phyloP scores from a whole-genome alignment of 2,329 filamentous ascomycete species.

The Colletotrichum musae region DNA sequence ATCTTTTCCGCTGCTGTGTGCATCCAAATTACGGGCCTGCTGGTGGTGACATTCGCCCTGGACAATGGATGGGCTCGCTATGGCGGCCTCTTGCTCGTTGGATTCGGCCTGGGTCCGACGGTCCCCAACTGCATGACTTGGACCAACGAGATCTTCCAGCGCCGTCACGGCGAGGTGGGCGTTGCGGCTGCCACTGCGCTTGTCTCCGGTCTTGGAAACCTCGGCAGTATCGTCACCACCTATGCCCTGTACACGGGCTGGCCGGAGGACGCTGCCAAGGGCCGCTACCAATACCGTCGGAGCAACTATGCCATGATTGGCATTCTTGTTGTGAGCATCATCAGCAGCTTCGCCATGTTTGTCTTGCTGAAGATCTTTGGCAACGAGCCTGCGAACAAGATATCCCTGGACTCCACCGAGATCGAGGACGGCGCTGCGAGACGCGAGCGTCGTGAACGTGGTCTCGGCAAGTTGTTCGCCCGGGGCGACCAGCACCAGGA shows the following conservation, averaged over 20 bases:
- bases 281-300: slow-evolving; percentile 80
- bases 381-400: slow-evolving; percentile 65
- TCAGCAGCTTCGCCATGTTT: slow-evolving; percentile 79
- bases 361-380: slow-evolving; percentile 73
- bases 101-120: slow-evolving; percentile 90
- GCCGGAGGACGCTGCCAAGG: slow-evolving; percentile 80
- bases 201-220: slow-evolving; percentile 88
- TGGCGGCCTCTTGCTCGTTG: slow-evolving; percentile 89
- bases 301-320: slow-evolving; percentile 93
- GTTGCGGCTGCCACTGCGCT: slow-evolving; percentile 89
- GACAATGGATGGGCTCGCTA: slow-evolving; percentile 85
- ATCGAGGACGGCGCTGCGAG: slow-evolving; percentile 74
- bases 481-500: slow-evolving; percentile 48
- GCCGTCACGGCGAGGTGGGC: slow-evolving; percentile 89
- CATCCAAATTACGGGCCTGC: slow-evolving; percentile 86
- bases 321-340: slow-evolving; percentile 83
- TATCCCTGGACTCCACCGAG: slow-evolving; percentile 57
- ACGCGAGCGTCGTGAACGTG: slow-evolving; percentile 70
- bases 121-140: slow-evolving; percentile 96
- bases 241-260: slow-evolving; percentile 92
- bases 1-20: slow-evolving; percentile 85
- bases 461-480: slow-evolving; percentile 63
- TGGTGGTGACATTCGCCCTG: slow-evolving; percentile 82
- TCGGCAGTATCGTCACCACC: slow-evolving; percentile 88
- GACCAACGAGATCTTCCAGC: slow-evolving; percentile 92